Percentiles rank a stretch among this genome's conserved stretches.
Conservation (phyloP, 2,329 filamentous ascomycete species). For the Fusarium torreyae region DNA sequence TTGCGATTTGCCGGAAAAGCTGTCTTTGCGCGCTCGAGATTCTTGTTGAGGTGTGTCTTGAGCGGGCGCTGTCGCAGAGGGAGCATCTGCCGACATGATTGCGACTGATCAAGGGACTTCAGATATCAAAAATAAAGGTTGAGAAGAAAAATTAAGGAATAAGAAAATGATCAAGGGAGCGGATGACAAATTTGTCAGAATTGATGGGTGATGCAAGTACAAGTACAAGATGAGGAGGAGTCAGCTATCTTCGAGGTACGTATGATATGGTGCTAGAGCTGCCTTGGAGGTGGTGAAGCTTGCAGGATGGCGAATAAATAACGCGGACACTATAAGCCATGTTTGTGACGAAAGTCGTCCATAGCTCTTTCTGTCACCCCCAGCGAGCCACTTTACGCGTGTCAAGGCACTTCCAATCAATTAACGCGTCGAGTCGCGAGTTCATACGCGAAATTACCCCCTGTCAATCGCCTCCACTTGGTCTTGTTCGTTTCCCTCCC, state of each 20-base stretch:
- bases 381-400: slow-evolving; percentile 57
- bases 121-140: background rate
- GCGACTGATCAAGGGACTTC: background rate
- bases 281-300: slow-evolving; percentile 12
- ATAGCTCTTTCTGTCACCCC: slow-evolving; percentile 13
- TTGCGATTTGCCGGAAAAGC: slow-evolving; percentile 71
- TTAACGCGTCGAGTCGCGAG: slow-evolving; percentile 61
- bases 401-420: slow-evolving; percentile 54
- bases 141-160: background rate
- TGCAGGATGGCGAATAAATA: slow-evolving; percentile 34
- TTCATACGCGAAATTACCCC: slow-evolving; percentile 48
- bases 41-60: slow-evolving; percentile 44
- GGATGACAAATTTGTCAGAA: slow-evolving; percentile 8
- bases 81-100: slow-evolving; percentile 59
- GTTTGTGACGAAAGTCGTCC: fast-evolving
- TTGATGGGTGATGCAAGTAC: slow-evolving; percentile 26
- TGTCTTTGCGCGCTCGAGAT: slow-evolving; percentile 64
- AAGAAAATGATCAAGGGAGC: slow-evolving; percentile 1
- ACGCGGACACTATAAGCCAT: background rate
- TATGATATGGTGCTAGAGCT: slow-evolving; percentile 4
- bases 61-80: slow-evolving; percentile 47
- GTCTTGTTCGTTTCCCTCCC: slow-evolving; percentile 40
- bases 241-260: slow-evolving; percentile 8
- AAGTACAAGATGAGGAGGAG: slow-evolving; percentile 26
- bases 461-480: slow-evolving; percentile 38